Evolutionary conservation across 2,329 filamentous ascomycete genomes (phyloP), one percentile per base, ranked within the genome.

Genomic region (Fusarium albidum): DNA sequence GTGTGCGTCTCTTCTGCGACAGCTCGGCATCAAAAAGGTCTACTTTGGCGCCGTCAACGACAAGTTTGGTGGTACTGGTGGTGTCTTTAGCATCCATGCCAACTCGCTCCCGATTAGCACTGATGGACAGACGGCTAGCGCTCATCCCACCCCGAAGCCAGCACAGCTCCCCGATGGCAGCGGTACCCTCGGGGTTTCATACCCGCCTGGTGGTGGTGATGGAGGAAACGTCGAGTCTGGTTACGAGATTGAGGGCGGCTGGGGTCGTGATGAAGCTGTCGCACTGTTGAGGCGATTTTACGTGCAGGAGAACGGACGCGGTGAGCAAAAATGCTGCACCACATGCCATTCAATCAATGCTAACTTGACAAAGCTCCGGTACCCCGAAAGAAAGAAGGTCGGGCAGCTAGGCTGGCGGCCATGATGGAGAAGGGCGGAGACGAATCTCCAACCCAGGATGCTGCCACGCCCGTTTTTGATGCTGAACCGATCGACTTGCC

Each of bases 11-110:
- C 86, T 96, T 46, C 82, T 99, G 43, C 86, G 92, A 44, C 96
- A 99, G 74, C 88, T 96, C 61, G 85, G 87, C 12, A 92, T 99
- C 73, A 85, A 89, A 57, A 89, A 89, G 63, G 95, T 99, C 27
- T 98, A 94, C 73, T 99, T 95, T 73, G 96, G 95, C 5, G 96
- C 93, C 54, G 86, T 90, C 66, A 99, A 99, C 72, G 95, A 99
- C 77, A 91, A 96, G 52, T 99, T 99, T 76, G 95, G 95, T 8
- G 95, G 96, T 27, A 96, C 92, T 13, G 95, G 95, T 2, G 94
- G 96, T 47, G 95, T 99, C 12, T 86, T 99, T 71, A 89, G 87
- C 63, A 86, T 98, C 47, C 92, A 98, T 72, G 77, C 79, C 69
- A 85, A 85, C 67, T 84, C 82, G 10, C 68, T 79, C 56, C 72